phyloP scores from a whole-genome alignment of 352 stramenopile species.

The Globisporangium cederbergense region DNA sequence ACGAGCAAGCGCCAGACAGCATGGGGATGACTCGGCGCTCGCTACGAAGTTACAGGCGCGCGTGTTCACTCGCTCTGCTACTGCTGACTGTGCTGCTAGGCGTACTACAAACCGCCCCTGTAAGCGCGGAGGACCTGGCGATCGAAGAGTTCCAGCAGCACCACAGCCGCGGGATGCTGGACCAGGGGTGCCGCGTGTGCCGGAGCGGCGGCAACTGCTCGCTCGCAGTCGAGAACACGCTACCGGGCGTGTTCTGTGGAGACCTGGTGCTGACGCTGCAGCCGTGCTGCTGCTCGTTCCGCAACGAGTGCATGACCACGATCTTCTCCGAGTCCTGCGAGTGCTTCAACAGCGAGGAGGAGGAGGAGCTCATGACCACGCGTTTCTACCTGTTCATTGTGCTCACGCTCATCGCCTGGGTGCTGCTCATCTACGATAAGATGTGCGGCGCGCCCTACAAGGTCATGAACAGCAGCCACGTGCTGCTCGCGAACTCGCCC shows the following conservation, averaged over 20 bases:
- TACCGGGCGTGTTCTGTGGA: conserved; percentile 59
- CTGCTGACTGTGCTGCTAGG: not conserved
- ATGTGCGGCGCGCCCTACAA: conserved; percentile 76
- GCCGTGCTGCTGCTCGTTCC: conserved; percentile 71
- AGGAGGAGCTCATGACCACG: conserved; percentile 60
- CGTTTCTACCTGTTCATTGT: conserved; percentile 72
- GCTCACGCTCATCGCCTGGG: conserved; percentile 57
- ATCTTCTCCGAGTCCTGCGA: conserved; percentile 71
- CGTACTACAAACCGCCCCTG: not conserved
- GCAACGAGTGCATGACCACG: conserved; percentile 74
- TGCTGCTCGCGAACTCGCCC: conserved; percentile 54
- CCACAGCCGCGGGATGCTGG: conserved; percentile 5
- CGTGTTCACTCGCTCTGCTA: not conserved
- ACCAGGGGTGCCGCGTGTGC: conserved; percentile 56
- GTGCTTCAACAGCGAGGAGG: conserved; percentile 54
- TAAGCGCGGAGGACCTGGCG: conserved; percentile 5
- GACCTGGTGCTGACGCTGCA: conserved; percentile 62
- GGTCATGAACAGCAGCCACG: conserved; percentile 75
- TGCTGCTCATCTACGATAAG: conserved; percentile 63
- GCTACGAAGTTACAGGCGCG: not conserved
- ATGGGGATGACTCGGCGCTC: not conserved
- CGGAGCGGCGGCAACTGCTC: conserved; percentile 59
- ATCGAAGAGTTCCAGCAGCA: conserved; percentile 15
- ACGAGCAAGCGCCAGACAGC: not conserved
- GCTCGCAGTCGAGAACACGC: conserved; percentile 46